Conservation (phyloP, 2,329 filamentous ascomycete species). For the Sarocladiaceae sp. region DNA sequence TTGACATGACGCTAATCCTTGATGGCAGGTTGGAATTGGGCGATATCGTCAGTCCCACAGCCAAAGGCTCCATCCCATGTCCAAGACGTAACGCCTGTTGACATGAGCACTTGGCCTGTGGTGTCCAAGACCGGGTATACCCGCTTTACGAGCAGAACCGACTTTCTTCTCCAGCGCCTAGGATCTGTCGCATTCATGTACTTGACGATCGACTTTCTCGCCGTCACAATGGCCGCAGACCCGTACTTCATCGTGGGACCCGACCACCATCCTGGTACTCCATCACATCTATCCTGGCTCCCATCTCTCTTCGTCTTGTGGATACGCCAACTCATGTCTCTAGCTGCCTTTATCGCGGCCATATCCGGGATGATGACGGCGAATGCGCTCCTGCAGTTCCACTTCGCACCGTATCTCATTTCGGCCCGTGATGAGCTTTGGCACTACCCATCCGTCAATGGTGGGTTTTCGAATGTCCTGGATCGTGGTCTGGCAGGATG, state of each 20-base stretch:
- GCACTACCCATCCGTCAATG: constrained; percentile 52
- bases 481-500: constrained; percentile 72
- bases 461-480: constrained; percentile 49
- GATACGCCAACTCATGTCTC: constrained; percentile 53
- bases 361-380: constrained; percentile 58
- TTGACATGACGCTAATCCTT: background rate
- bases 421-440: constrained; percentile 47
- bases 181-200: constrained; percentile 52
- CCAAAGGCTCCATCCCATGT: constrained; percentile 30
- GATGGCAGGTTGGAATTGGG: constrained; percentile 52
- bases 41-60: constrained; percentile 45
- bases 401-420: constrained; percentile 45
- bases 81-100: constrained; percentile 28
- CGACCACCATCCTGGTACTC: constrained; percentile 24
- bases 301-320: constrained; percentile 42
- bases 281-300: constrained; percentile 35
- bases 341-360: constrained; percentile 53
- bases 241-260: constrained; percentile 66
- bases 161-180: constrained; percentile 43
- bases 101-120: constrained; percentile 36
- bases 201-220: constrained; percentile 65
- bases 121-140: constrained; percentile 41
- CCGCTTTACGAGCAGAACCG: constrained; percentile 34
- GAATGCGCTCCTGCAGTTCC: constrained; percentile 53
- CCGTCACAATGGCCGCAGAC: constrained; percentile 67